Base-by-base conservation (phyloP, 176 grass and related monocot genomes). In the Ampelocalamus luodianensis region DNA sequence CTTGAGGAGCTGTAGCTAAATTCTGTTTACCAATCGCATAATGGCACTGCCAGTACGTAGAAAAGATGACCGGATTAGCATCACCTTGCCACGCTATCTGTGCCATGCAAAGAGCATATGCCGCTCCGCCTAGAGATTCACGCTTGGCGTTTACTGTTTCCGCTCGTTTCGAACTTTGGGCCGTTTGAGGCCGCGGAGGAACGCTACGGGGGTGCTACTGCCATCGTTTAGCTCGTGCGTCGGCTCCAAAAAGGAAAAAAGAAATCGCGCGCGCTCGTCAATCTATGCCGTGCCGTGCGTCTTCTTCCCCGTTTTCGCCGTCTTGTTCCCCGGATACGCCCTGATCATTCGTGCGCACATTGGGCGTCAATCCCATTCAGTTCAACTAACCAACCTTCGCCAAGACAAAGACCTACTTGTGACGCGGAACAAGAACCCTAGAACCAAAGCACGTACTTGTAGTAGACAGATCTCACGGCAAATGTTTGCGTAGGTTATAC, bases 311-410 rank as follows among this genome's bases (percentile, higher is more conserved):
- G 76, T 76, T 69, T 42, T 42, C 50, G 87, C 40, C 39, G 5
- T 68, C 77, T 11, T 80, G 87, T 76, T 85, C 87, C 87, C 69
- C 6, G 18, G 39, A 76, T 82, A 76, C 10, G 79, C 40, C 53
- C 17, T 24, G 53, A 66, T 84, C 60, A 66, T 66, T 27, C 72
- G 82, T 40, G 82, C n/a, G 60, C 82, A 13, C 45, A 29, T 54
- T 15, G 65, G 53, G 16, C 39, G 26, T 29, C 72, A 8, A 3
- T 61, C 70, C 63, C 70, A 27, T 68, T 26, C 49, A 10, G 24
- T 44, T 51, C 48, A 20, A 27, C 38, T 3, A 20, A 66, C 53
- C 22, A 8, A 51, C 51, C 66, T 63, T 62, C 54, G 4, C 65
- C 26, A 11, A n/a, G 65, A 71, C 65, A 34, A 50, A 5, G 65